phyloP scores from a whole-genome alignment of 2,329 filamentous ascomycete genomes.

The Rhinocladiella mackenziei region DNA sequence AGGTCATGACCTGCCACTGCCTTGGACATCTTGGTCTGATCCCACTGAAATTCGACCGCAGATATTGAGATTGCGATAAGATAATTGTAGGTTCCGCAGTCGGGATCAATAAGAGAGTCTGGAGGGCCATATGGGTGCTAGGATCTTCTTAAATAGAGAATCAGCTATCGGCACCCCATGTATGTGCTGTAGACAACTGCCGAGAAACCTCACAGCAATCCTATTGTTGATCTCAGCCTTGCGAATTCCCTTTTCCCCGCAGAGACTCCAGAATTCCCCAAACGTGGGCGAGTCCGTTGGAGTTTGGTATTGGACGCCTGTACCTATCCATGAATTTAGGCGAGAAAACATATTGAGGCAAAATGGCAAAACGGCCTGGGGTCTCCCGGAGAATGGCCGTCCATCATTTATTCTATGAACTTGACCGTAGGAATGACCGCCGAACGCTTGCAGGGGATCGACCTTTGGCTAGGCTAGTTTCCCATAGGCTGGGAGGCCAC shows the following conservation, averaged over 20 bases:
- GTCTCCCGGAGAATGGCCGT: constrained; percentile 3
- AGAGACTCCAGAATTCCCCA: constrained; percentile 1
- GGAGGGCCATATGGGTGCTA: not conserved
- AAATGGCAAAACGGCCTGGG: constrained; percentile 7
- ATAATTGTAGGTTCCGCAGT: not conserved
- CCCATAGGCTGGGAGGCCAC: constrained; percentile 10
- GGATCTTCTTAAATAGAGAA: not conserved
- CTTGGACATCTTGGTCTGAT: constrained; percentile 14
- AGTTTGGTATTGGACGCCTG: not conserved
- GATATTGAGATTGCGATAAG: no score
- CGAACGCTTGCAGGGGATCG: no score
- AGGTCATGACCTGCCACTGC: constrained; percentile 17
- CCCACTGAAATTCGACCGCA: not conserved
- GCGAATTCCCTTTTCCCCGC: no score
- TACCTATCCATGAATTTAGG: constrained; percentile 16
- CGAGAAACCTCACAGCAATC: no score
- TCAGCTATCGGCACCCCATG: not conserved
- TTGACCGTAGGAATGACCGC: no score
- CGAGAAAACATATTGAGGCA: constrained; percentile 17
- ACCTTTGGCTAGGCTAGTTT: constrained; percentile 7
- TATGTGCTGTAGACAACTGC: not conserved
- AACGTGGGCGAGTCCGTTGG: no score
- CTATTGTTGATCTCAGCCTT: no score
- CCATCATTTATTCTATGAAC: not conserved
- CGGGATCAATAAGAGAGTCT: not conserved